Base-by-base conservation (phyloP, 768 basidiomycete species). In the Phanerochaete sordida region DNA sequence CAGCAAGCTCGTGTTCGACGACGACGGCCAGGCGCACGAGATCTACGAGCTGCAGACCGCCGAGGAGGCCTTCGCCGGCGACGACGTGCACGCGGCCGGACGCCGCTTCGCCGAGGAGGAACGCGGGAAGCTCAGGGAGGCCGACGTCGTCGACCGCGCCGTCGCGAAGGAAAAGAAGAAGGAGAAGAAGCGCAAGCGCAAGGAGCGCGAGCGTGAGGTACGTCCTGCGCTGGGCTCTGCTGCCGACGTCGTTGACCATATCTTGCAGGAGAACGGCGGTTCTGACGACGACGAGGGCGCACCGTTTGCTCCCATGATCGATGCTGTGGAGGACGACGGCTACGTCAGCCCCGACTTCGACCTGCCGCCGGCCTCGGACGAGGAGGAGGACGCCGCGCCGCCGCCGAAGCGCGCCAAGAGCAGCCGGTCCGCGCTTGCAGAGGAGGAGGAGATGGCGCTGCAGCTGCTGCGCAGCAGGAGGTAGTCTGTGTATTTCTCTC, bases 171-270 rank as follows among this genome's bases (percentile, higher is more conserved):
- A 90, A 69, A 95, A 94, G 82, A 90, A 87, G 75, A 76, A 81
- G 63, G 95, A 97, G 72, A 95, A 91, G 81, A 97, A 96, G 78
- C 77, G 91, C 63, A 96, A 95, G 75, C 77, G 91, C 68, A 96
- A 95, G 75, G 89, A 93, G 58, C 80, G 82, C 37, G 90, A 92
- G 68, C 64, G 61, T 2, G 71, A 67, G 65, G 73, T 73, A 62
- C 15, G 62, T 11, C 31, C 15, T 55, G 11, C 31, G 23, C 12
- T 24, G 11, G 35, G 2, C 46, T 21, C 39, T 45, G 15, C 28
- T 24, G 39, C 46, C 48, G 30, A 57, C 1, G 53, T 33, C 6
- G 19, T 56, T 67, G 59, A 57, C 28, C 12, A 44, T 48, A 26
- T 44, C 64, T 62, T 60, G 57, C 63, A 50, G 68, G 75, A 65